Evolutionary conservation across 331 rosid species (phyloP).

Genomic region (Pyrus hybrid): DNA sequence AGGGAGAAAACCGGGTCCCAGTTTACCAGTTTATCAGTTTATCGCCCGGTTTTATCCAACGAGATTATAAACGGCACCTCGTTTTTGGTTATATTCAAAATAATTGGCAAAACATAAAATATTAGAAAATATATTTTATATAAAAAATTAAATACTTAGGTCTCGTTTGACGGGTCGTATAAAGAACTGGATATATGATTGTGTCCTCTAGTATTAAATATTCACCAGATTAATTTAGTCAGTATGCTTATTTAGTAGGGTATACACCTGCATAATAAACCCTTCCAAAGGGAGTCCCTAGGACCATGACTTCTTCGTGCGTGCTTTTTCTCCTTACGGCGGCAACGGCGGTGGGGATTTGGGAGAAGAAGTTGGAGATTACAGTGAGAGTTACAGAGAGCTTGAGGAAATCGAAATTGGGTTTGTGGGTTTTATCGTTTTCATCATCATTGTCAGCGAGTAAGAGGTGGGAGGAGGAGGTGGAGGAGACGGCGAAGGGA

Average conservation of each 20-base stretch:
- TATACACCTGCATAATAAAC: no score
- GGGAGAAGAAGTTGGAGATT: slow-evolving; percentile 58
- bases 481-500: slow-evolving; percentile 29
- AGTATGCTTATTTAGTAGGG: no score
- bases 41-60: neutral
- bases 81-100: neutral
- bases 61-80: neutral
- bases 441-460: slow-evolving; percentile 15
- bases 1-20: neutral
- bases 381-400: slow-evolving; percentile 68
- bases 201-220: no score
- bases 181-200: no score
- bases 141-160: no score
- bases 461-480: slow-evolving; percentile 13
- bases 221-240: no score
- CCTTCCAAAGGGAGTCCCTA: slow-evolving; percentile 47
- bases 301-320: slow-evolving; percentile 53
- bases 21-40: neutral
- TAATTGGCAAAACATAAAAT: no score
- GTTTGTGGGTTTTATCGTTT: slow-evolving; percentile 14
- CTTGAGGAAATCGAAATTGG: slow-evolving; percentile 39
- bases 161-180: no score
- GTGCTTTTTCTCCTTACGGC: slow-evolving; percentile 47
- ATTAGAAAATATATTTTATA: no score
- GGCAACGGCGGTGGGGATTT: slow-evolving; percentile 27